Conservation (phyloP, 371 early-diverging fungal genomes). For the Rhizopus microsporus region DNA sequence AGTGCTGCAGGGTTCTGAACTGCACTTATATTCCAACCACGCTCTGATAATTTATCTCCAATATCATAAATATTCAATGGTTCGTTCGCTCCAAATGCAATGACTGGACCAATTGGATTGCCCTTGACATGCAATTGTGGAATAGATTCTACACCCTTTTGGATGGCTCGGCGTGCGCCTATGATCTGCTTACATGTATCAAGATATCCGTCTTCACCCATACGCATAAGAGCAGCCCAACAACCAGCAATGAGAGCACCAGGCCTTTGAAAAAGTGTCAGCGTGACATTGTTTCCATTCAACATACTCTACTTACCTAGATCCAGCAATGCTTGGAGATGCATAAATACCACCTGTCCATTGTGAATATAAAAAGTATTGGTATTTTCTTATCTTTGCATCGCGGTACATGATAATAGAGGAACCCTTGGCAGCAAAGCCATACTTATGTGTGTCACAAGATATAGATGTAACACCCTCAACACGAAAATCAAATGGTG, state of each 20-base stretch:
- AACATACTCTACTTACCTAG: slow-evolving; percentile 51
- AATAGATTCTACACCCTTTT: slow-evolving; percentile 62
- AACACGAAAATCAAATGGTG: slow-evolving; percentile 87
- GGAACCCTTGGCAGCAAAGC: slow-evolving; percentile 97
- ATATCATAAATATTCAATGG: slow-evolving; percentile 82
- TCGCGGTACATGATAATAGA: slow-evolving; percentile 92
- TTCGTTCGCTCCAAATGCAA: slow-evolving; percentile 79
- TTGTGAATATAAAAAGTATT: slow-evolving; percentile 87
- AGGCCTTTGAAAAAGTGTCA: slow-evolving; percentile 46
- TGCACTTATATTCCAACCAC: slow-evolving; percentile 87
- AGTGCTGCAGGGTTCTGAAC: slow-evolving; percentile 89
- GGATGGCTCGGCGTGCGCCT: slow-evolving; percentile 71
- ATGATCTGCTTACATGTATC: slow-evolving; percentile 82
- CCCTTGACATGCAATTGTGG: slow-evolving; percentile 83
- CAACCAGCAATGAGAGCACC: slow-evolving; percentile 96
- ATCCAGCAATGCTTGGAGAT: slow-evolving; percentile 91
- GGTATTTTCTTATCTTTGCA: slow-evolving; percentile 79
- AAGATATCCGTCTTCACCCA: slow-evolving; percentile 89
- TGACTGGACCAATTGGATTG: slow-evolving; percentile 82
- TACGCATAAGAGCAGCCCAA: slow-evolving; percentile 90
- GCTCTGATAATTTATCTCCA: slow-evolving; percentile 72
- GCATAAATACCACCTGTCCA: slow-evolving; percentile 98
- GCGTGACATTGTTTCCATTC: neutral
- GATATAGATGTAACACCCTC: slow-evolving; percentile 95
- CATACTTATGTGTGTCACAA: slow-evolving; percentile 97